Conservation (phyloP, 139 green algal genomes). For the Medakamo hakoo region DNA sequence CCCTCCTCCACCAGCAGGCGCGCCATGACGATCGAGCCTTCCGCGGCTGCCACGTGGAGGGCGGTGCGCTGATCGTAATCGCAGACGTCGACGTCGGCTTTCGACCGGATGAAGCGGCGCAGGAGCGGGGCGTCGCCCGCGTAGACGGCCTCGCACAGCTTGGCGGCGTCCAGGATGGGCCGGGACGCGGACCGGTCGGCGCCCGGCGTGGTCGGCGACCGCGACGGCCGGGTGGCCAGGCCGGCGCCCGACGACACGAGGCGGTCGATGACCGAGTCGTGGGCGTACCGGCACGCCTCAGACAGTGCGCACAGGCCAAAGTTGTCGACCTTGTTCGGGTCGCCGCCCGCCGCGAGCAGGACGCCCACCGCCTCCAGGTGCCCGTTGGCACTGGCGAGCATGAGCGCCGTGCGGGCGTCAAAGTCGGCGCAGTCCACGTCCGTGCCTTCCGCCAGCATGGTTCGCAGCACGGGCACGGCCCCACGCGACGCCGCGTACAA, state of each 20-base stretch:
- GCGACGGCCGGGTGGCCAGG: conserved; percentile 1
- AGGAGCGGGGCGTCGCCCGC: conserved; percentile 20
- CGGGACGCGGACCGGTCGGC: neutral
- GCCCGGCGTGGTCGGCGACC: neutral
- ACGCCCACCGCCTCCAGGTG: conserved; percentile 12
- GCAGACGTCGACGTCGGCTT: conserved; percentile 20
- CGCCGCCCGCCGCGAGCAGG: conserved; percentile 17
- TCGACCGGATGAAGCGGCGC: conserved; percentile 25
- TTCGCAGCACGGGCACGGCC: conserved; percentile 13
- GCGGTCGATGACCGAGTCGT: conserved; percentile 14
- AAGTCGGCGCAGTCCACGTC: conserved; percentile 22
- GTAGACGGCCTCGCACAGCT: conserved; percentile 17
- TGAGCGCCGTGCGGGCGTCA: conserved; percentile 35
- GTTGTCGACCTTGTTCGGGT: conserved; percentile 15
- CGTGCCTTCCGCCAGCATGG: conserved; percentile 40
- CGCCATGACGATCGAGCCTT: conserved; percentile 34
- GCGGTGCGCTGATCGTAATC: conserved; percentile 45
- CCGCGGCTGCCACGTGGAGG: conserved; percentile 42
- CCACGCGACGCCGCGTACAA: conserved; percentile 20
- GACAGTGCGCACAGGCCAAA: conserved; percentile 20
- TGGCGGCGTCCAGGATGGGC: conserved; percentile 2
- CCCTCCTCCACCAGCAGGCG: conserved; percentile 17
- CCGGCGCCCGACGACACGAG: conserved; percentile 3
- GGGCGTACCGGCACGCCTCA: conserved; percentile 27
- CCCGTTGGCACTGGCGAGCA: conserved; percentile 31